A percentile compares a stretch with the other conserved stretches of the same genome.
These are phyloP conservation scores for Colletotrichum higginsianum DNA, from an alignment of 2,329 filamentous ascomycete species.

Conservation along the genomic window DNA sequence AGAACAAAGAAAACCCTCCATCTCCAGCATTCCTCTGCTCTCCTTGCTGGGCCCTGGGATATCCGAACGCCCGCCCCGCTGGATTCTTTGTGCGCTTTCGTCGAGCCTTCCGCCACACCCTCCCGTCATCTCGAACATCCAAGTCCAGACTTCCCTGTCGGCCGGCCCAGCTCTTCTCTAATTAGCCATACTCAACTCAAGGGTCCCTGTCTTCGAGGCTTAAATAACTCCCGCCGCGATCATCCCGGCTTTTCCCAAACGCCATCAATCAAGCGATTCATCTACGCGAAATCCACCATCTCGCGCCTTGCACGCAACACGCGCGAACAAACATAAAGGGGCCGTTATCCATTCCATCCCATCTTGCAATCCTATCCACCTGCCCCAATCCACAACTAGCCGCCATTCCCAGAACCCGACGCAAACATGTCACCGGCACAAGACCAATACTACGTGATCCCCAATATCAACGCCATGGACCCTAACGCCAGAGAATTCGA, in stretches of 20 bases:
- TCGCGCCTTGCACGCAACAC: constrained; percentile 16
- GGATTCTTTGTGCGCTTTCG: constrained; percentile 39
- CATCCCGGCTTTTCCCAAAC: constrained; percentile 37
- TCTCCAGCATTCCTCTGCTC: constrained; percentile 17
- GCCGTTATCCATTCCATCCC: constrained; percentile 28
- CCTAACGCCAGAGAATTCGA: constrained; percentile 53
- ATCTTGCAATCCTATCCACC: constrained; percentile 2
- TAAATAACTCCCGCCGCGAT: constrained; percentile 36
- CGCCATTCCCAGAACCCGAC: constrained; percentile 22
- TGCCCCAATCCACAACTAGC: constrained; percentile 16
- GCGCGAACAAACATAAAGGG: constrained; percentile 37
- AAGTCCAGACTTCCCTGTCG: constrained; percentile 37
- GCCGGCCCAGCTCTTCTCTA: constrained; percentile 4
- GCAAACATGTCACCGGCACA: constrained; percentile 37
- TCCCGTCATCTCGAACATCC: constrained; percentile 32
- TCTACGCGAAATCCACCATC: constrained; percentile 29
- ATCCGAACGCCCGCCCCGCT: constrained; percentile 18
- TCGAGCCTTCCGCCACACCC: constrained; percentile 11
- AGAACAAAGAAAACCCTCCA: constrained; percentile 26
- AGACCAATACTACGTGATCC: constrained; percentile 49
- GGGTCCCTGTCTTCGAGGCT: constrained; percentile 29
- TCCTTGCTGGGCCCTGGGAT: constrained; percentile 26
- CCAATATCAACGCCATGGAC: constrained; percentile 52
- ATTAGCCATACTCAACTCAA: neutral
- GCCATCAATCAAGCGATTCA: constrained; percentile 24